These are phyloP conservation scores for Hymenoscyphus infarciens DNA, from an alignment of 2,329 filamentous ascomycete species.

Conservation along the genomic window DNA sequence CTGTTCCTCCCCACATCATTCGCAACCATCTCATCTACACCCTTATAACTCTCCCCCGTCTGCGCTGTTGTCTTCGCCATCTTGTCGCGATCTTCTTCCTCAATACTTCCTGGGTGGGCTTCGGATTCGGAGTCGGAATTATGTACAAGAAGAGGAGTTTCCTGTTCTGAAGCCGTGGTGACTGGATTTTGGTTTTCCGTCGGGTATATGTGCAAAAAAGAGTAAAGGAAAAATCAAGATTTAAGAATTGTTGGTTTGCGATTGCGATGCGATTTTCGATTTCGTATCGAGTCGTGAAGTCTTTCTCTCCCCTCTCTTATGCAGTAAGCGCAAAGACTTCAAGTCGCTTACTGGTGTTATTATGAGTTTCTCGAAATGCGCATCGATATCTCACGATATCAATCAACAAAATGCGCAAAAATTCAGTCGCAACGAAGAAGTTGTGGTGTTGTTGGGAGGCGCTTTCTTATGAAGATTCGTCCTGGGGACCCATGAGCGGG, in stretches of 20 bases:
- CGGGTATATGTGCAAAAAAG: neutral
- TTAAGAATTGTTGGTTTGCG: slow-evolving; percentile 5
- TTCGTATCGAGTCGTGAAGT: slow-evolving; percentile 22
- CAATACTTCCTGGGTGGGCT: neutral
- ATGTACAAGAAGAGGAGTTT: slow-evolving; percentile 31
- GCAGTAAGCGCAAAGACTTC: slow-evolving; percentile 37
- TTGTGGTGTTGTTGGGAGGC: neutral
- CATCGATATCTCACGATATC: slow-evolving; percentile 15
- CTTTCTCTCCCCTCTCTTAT: slow-evolving; percentile 30
- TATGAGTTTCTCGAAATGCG: slow-evolving; percentile 17
- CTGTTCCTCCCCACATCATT: slow-evolving; percentile 15
- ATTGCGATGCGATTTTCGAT: neutral
- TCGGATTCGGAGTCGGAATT: slow-evolving; percentile 18
- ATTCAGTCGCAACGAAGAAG: neutral
- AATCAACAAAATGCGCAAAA: slow-evolving; percentile 1
- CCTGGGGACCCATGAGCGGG: neutral
- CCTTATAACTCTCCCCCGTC: slow-evolving; percentile 23
- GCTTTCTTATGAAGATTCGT: slow-evolving; percentile 3
- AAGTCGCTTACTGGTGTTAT: slow-evolving; percentile 34
- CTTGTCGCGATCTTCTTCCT: slow-evolving; percentile 8
- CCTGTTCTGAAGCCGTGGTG: slow-evolving; percentile 25
- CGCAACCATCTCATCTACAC: slow-evolving; percentile 25
- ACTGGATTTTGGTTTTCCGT: neutral
- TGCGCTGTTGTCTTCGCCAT: slow-evolving; percentile 19
- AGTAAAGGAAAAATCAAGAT: slow-evolving; percentile 1